Evolutionary conservation across 129 eudicot species (phyloP).

Genomic region (Lonicera japonica): DNA sequence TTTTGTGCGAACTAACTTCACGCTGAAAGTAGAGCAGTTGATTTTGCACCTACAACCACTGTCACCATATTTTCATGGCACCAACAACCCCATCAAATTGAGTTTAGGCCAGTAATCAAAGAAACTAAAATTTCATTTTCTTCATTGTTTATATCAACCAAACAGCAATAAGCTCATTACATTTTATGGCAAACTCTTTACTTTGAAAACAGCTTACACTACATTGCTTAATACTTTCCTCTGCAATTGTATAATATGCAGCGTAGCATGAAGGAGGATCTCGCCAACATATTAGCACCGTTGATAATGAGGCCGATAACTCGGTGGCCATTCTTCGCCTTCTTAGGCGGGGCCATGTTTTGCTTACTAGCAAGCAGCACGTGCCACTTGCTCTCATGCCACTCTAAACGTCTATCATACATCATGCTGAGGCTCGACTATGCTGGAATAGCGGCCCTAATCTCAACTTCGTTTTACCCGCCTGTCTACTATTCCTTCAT

Average conservation of each 20-base stretch:
- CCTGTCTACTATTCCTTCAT: slow-evolving; percentile 95
- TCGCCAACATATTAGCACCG: slow-evolving; percentile 77
- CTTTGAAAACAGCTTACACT: too few relatives aligned
- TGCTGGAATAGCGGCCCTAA: slow-evolving; percentile 94
- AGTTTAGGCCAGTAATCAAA: too few relatives aligned
- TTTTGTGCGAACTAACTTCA: too few relatives aligned
- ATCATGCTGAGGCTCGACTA: slow-evolving; percentile 93
- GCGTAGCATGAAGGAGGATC: slow-evolving; percentile 70
- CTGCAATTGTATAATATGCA: slow-evolving; percentile 19
- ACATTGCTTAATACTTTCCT: not conserved
- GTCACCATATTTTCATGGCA: too few relatives aligned
- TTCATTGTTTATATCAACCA: too few relatives aligned
- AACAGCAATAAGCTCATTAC: too few relatives aligned
- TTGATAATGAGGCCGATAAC: slow-evolving; percentile 64
- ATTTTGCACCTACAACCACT: too few relatives aligned
- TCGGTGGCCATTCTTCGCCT: slow-evolving; percentile 92
- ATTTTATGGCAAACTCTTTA: too few relatives aligned
- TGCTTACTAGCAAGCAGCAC: slow-evolving; percentile 85
- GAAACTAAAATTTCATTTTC: too few relatives aligned
- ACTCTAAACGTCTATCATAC: slow-evolving; percentile 72
- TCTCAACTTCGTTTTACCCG: slow-evolving; percentile 94
- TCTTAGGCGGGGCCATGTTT: slow-evolving; percentile 97
- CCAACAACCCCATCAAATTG: too few relatives aligned
- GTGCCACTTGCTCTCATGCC: slow-evolving; percentile 90
- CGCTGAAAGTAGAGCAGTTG: too few relatives aligned